phyloP scores from a whole-genome alignment of 192 early-diverging fungal genomes.

The Coemansia reversa region DNA sequence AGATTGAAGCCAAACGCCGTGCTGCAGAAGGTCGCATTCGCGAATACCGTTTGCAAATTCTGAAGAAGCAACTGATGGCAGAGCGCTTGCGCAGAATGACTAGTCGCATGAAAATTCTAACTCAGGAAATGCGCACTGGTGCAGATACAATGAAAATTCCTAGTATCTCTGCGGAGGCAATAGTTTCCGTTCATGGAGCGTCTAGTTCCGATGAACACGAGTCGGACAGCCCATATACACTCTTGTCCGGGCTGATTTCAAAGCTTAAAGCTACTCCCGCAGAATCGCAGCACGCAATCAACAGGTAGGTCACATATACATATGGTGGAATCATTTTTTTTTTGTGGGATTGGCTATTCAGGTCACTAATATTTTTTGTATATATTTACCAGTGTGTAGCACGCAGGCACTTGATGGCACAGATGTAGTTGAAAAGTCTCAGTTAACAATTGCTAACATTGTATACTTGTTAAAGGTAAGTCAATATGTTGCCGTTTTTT shows the following conservation, averaged over 20 bases:
- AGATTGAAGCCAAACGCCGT: constrained; percentile 19
- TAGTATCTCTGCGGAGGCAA: background rate
- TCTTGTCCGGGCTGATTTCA: constrained; percentile 6
- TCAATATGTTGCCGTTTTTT: too few relatives aligned
- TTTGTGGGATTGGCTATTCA: too few relatives aligned
- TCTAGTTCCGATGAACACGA: background rate
- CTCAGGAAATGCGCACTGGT: constrained; percentile 28
- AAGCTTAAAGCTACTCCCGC: too few relatives aligned
- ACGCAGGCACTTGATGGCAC: too few relatives aligned
- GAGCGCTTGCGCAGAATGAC: constrained; percentile 30
- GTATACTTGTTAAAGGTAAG: constrained; percentile 32
- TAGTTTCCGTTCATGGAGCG: background rate
- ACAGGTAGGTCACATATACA: too few relatives aligned
- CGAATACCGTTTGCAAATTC: constrained; percentile 34
- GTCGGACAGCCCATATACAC: background rate
- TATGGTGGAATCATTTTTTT: too few relatives aligned
- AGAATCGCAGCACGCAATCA: too few relatives aligned
- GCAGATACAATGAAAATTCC: constrained; percentile 7
- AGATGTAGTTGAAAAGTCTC: background rate
- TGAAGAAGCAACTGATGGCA: constrained; percentile 39
- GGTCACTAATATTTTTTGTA: too few relatives aligned
- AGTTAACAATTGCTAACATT: constrained; percentile 28
- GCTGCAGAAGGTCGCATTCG: constrained; percentile 25
- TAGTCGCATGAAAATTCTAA: constrained; percentile 26
- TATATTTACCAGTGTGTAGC: too few relatives aligned